A percentile compares a stretch with the other conserved stretches of the same genome.
Evolutionary conservation across 768 basidiomycete species (phyloP).

Genomic region (Naematelia encephala): DNA sequence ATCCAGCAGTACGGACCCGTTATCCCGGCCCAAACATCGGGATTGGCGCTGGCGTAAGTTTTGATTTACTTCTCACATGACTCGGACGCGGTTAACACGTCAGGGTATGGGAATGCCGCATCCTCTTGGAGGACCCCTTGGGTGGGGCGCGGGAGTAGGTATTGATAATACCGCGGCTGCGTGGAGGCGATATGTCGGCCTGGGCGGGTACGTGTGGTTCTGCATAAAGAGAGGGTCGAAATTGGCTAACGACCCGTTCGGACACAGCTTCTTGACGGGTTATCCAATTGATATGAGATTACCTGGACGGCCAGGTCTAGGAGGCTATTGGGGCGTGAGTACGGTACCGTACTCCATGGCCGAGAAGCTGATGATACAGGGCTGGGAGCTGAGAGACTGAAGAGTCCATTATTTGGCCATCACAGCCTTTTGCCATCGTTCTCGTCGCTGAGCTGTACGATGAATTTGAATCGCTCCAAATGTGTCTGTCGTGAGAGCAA

Average conservation of each 20-base stretch:
- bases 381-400: slow-evolving; percentile 26
- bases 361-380: slow-evolving; percentile 10
- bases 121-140: slow-evolving; percentile 25
- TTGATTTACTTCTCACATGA: too few relatives aligned
- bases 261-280: slow-evolving; percentile 30
- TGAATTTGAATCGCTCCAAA: too few relatives aligned
- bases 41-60: slow-evolving; percentile 37
- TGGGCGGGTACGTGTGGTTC: slow-evolving; percentile 28
- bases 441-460: too few relatives aligned
- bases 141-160: slow-evolving; percentile 37
- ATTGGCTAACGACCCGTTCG: neutral
- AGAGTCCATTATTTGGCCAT: too few relatives aligned
- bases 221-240: too few relatives aligned
- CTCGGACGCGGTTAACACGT: neutral
- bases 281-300: slow-evolving; percentile 27
- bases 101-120: slow-evolving; percentile 43
- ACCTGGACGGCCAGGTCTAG: slow-evolving; percentile 34
- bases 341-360: neutral
- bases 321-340: slow-evolving; percentile 44
- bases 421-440: too few relatives aligned
- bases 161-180: slow-evolving; percentile 42
- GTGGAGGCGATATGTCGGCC: slow-evolving; percentile 39
- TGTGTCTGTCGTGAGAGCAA: too few relatives aligned
- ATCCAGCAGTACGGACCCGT: slow-evolving; percentile 40
- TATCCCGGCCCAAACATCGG: slow-evolving; percentile 38